These are phyloP conservation scores for Aspergillus chevalieri DNA, from an alignment of 2,329 filamentous ascomycete species.

Conservation along the genomic window DNA sequence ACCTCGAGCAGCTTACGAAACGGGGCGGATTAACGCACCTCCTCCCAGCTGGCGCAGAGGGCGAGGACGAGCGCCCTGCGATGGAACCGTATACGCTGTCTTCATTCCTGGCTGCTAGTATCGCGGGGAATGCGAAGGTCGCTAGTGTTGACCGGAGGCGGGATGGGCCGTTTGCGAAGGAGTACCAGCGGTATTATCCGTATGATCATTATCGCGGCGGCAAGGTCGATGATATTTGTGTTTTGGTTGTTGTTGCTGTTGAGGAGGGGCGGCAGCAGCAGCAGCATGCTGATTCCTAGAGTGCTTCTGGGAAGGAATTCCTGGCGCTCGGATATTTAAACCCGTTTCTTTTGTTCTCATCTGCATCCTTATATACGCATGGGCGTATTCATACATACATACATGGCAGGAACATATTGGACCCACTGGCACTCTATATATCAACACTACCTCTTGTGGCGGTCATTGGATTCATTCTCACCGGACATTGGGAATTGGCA, in stretches of 20 bases:
- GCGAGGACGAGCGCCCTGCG: constrained; percentile 7
- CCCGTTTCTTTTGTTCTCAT: too few relatives aligned
- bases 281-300: neutral
- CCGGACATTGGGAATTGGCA: too few relatives aligned
- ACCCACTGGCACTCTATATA: too few relatives aligned
- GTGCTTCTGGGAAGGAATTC: too few relatives aligned
- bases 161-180: constrained; percentile 90
- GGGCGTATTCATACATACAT: neutral
- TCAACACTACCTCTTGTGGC: too few relatives aligned
- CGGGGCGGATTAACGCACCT: constrained; percentile 36
- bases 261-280: constrained; percentile 41
- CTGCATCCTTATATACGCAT: neutral
- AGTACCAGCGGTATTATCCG: constrained; percentile 83
- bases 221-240: constrained; percentile 93
- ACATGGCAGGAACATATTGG: neutral
- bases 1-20: constrained; percentile 51
- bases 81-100: constrained; percentile 55
- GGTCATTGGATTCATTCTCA: too few relatives aligned
- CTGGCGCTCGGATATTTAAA: too few relatives aligned
- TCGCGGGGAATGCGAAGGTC: constrained; percentile 74
- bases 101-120: constrained; percentile 68
- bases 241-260: constrained; percentile 70
- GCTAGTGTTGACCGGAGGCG: constrained; percentile 75
- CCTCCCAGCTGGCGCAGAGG: constrained; percentile 6
- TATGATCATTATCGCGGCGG: constrained; percentile 83